These are phyloP conservation scores for Ogataea zsoltii DNA, from an alignment of 805 yeast species.

Conservation along the genomic window DNA sequence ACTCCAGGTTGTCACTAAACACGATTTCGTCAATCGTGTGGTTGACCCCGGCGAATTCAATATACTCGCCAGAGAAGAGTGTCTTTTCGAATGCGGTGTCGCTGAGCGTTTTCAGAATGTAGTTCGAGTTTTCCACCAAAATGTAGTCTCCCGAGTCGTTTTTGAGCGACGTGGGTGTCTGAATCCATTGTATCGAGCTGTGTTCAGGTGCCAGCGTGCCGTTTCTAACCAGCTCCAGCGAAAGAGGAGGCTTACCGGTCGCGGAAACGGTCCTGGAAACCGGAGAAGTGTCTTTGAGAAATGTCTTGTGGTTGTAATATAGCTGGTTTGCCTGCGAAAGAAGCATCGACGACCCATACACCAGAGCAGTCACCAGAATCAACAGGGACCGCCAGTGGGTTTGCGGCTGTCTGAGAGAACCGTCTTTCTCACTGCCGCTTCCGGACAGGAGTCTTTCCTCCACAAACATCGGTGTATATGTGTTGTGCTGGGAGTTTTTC, in stretches of 20 bases:
- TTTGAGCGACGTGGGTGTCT: slow-evolving; percentile 44
- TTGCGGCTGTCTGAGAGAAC: not conserved
- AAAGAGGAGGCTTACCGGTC: slow-evolving; percentile 29
- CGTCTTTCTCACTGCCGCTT: slow-evolving; percentile 2
- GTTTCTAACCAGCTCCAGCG: slow-evolving; percentile 50
- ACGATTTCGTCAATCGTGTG: slow-evolving; percentile 53
- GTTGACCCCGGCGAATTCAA: slow-evolving; percentile 39
- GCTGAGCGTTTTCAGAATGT: slow-evolving; percentile 53
- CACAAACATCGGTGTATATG: slow-evolving; percentile 2
- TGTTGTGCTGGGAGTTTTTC: not conserved
- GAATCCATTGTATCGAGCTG: slow-evolving; percentile 71
- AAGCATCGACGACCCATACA: slow-evolving; percentile 30
- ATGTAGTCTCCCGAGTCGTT: slow-evolving; percentile 71
- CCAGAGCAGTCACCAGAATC: slow-evolving; percentile 13
- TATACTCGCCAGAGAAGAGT: slow-evolving; percentile 50
- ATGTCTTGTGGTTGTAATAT: slow-evolving; percentile 13
- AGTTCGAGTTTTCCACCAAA: slow-evolving; percentile 46
- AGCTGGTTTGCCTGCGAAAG: slow-evolving; percentile 20
- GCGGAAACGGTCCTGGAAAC: not conserved
- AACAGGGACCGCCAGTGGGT: slow-evolving; percentile 12
- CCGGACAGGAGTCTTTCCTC: slow-evolving; percentile 8
- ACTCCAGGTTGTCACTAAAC: slow-evolving; percentile 67
- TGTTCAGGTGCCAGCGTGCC: slow-evolving; percentile 55
- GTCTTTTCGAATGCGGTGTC: slow-evolving; percentile 45
- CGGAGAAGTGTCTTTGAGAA: no score